phyloP scores from a whole-genome alignment of 257 asterid genomes.

The Rehmannia glutinosa region DNA sequence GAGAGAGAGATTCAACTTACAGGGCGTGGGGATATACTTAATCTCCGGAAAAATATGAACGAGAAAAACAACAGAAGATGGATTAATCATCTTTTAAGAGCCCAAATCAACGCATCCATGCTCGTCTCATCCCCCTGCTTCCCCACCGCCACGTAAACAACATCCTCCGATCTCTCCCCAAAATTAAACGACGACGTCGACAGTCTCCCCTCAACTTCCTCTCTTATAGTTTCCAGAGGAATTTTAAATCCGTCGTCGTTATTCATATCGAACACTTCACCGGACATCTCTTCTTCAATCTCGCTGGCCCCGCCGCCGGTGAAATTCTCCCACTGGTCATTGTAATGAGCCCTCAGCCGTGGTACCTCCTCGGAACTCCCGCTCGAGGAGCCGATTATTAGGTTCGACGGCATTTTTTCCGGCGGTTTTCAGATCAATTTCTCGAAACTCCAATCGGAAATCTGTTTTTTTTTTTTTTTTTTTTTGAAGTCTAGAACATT shows the following conservation, averaged over 20 bases:
- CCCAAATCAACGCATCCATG: conserved; percentile 65
- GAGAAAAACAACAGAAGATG: conserved; percentile 43
- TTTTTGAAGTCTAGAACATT: no score
- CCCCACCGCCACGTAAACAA: conserved; percentile 49
- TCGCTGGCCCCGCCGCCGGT: conserved; percentile 11
- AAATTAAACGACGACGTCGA: conserved; percentile 27
- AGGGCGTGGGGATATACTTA: conserved; percentile 65
- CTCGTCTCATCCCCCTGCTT: conserved; percentile 33
- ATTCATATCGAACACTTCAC: background rate
- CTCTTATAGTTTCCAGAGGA: conserved; percentile 23
- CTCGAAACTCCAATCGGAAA: no score
- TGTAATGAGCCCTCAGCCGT: conserved; percentile 2
- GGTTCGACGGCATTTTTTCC: conserved; percentile 21
- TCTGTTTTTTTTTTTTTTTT: no score
- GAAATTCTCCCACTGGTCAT: conserved; percentile 7
- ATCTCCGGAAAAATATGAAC: conserved; percentile 62
- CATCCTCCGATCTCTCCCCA: conserved; percentile 18
- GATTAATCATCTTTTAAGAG: conserved; percentile 24
- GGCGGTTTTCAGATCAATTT: no score
- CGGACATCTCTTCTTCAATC: conserved; percentile 25
- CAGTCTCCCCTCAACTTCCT: conserved; percentile 21
- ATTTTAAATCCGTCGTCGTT: background rate
- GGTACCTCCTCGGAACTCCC: background rate
- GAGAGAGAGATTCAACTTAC: conserved; percentile 37
- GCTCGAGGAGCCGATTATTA: background rate